Evolutionary conservation across 2,329 filamentous ascomycete species (phyloP).

Genomic region (Diaporthe capsici): DNA sequence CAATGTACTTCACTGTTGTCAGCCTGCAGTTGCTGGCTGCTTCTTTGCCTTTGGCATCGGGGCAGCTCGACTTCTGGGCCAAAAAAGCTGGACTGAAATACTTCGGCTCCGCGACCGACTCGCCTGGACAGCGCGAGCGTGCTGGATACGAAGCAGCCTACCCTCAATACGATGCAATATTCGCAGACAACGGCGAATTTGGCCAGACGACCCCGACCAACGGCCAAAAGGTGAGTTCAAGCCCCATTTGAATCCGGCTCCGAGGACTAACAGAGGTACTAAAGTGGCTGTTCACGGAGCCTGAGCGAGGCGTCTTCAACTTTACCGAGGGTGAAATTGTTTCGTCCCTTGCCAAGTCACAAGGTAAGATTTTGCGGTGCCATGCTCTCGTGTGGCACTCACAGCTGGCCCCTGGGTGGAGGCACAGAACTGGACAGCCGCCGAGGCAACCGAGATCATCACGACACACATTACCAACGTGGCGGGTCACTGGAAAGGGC

Average conservation of each 20-base stretch:
- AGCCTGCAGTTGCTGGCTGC: slow-evolving; percentile 48
- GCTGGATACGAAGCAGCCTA: slow-evolving; percentile 65
- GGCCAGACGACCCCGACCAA: slow-evolving; percentile 74
- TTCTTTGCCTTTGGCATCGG: slow-evolving; percentile 48
- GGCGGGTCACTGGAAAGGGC: slow-evolving; percentile 61
- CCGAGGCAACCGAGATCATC: slow-evolving; percentile 63
- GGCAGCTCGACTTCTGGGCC: slow-evolving; percentile 63
- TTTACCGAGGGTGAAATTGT: slow-evolving; percentile 70
- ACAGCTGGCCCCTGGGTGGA: slow-evolving; percentile 66
- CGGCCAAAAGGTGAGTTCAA: slow-evolving; percentile 60
- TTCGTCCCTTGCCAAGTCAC: slow-evolving; percentile 57
- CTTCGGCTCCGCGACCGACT: slow-evolving; percentile 75
- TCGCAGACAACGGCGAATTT: slow-evolving; percentile 69
- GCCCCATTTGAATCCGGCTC: neutral
- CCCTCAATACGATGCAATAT: slow-evolving; percentile 65
- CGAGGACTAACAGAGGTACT: neutral
- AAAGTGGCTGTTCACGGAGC: slow-evolving; percentile 63
- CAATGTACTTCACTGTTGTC: slow-evolving; percentile 26
- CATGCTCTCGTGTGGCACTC: slow-evolving; percentile 66
- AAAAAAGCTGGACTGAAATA: slow-evolving; percentile 68
- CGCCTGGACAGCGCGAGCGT: slow-evolving; percentile 55
- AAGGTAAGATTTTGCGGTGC: slow-evolving; percentile 67
- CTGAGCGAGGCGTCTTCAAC: slow-evolving; percentile 70
- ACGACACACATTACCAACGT: slow-evolving; percentile 66
- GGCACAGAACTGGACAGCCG: slow-evolving; percentile 62